phyloP scores from a whole-genome alignment of 2,329 filamentous ascomycete species.

The Arachnopeziza araneosa region DNA sequence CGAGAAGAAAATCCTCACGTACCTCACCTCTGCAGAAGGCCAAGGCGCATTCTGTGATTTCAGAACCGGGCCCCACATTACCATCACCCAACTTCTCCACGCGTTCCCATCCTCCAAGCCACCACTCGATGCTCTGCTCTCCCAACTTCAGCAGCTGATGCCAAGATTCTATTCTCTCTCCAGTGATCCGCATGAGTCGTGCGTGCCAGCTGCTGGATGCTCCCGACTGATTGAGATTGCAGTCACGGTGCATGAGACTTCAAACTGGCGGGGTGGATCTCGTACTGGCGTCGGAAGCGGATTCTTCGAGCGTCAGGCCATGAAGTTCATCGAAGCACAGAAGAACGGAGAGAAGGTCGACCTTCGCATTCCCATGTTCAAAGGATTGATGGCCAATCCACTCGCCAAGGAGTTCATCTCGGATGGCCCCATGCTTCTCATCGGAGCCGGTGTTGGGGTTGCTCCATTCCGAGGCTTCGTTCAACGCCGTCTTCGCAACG shows the following conservation, averaged over 20 bases:
- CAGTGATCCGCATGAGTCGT: constrained; percentile 77
- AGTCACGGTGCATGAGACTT: constrained; percentile 87
- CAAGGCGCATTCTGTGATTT: constrained; percentile 93
- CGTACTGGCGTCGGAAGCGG: constrained; percentile 88
- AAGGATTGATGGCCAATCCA: constrained; percentile 95
- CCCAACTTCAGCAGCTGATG: constrained; percentile 82
- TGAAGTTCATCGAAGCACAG: constrained; percentile 64
- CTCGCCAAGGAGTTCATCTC: constrained; percentile 85
- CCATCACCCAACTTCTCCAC: constrained; percentile 76
- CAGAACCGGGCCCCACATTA: constrained; percentile 81
- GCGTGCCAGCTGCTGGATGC: constrained; percentile 35
- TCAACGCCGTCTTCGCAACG: constrained; percentile 85
- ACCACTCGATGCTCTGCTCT: constrained; percentile 75
- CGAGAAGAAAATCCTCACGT: constrained; percentile 85
- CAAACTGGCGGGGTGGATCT: constrained; percentile 66
- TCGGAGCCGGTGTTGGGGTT: constrained; percentile 93
- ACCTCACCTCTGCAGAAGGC: constrained; percentile 82
- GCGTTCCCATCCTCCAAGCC: constrained; percentile 92
- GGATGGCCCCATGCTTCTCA: constrained; percentile 95
- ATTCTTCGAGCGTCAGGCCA: constrained; percentile 83
- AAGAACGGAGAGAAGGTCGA: constrained; percentile 53
- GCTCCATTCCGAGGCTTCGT: constrained; percentile 98
- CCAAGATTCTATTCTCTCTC: constrained; percentile 97
- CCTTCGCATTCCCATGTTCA: constrained; percentile 91
- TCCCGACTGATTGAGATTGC: constrained; percentile 89